Evolutionary conservation across 1,284 basidiomycete species (phyloP).

Genomic region (Pisolithus thermaeus): DNA sequence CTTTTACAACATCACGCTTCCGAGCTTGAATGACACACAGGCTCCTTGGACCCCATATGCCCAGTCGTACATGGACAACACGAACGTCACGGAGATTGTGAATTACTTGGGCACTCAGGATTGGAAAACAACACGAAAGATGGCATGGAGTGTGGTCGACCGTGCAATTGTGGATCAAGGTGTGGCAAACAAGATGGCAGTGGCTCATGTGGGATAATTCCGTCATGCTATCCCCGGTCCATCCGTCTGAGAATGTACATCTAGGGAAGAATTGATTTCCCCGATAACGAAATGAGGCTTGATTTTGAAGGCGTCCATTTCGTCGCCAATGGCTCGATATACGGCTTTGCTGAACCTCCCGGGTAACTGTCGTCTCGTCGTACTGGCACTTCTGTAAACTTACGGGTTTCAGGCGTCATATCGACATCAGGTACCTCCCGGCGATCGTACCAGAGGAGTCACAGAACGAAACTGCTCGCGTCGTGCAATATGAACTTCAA

Average conservation of each 20-base stretch:
- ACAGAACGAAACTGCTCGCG: constrained; percentile 56
- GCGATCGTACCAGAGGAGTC: constrained; percentile 50
- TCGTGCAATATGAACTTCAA: constrained; percentile 62
- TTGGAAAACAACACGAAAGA: constrained; percentile 57
- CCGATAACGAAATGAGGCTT: constrained; percentile 57
- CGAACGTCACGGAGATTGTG: constrained; percentile 46
- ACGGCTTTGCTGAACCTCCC: constrained; percentile 63
- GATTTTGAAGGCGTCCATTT: constrained; percentile 80
- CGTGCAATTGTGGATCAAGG: constrained; percentile 33
- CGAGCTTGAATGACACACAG: constrained; percentile 32
- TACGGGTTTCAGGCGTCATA: constrained; percentile 37
- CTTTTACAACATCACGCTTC: constrained; percentile 58
- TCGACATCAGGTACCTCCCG: constrained; percentile 66
- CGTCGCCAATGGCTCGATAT: constrained; percentile 70
- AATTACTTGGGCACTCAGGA: constrained; percentile 57
- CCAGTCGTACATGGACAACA: constrained; percentile 39
- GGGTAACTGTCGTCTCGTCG: constrained; percentile 37
- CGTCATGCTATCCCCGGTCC: background rate
- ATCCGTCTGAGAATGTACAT: background rate
- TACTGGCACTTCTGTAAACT: background rate
- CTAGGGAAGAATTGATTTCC: constrained; percentile 68
- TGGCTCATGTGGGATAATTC: constrained; percentile 54
- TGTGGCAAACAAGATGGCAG: constrained; percentile 39
- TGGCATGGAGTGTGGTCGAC: constrained; percentile 63
- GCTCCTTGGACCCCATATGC: constrained; percentile 47